A percentile compares a stretch with the other conserved stretches of the same genome.
phyloP scores from a whole-genome alignment of 2,329 filamentous ascomycete genomes.

The Pseudocercospora fijiensis region DNA sequence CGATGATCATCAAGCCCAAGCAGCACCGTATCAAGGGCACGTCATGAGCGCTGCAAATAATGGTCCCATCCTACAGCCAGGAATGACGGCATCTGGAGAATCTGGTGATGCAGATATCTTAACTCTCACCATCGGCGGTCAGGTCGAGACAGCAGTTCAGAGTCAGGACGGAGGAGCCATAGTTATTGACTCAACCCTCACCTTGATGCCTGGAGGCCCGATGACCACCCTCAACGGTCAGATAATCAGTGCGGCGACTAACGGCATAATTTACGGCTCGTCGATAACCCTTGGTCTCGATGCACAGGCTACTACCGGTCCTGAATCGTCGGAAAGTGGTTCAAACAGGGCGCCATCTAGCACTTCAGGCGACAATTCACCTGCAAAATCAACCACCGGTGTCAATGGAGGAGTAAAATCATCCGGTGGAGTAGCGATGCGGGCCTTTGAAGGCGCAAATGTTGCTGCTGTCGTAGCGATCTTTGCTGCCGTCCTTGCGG shows the following conservation, averaged over 20 bases:
- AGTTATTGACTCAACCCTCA: conserved; percentile 15
- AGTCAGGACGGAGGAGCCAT: conserved; percentile 16
- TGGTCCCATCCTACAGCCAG: conserved; percentile 8
- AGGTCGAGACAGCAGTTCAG: conserved; percentile 19
- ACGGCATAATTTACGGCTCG: conserved; percentile 8
- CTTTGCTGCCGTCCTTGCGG: conserved; percentile 4
- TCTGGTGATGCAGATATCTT: conserved; percentile 8
- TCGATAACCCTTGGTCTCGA: conserved; percentile 10
- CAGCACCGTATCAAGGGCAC: conserved; percentile 1
- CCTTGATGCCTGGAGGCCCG: conserved; percentile 21
- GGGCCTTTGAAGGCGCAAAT: conserved; percentile 10
- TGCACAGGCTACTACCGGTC: background rate
- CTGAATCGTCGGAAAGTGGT: background rate
- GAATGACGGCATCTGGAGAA: background rate
- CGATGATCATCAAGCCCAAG: background rate
- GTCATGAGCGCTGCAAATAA: conserved; percentile 22
- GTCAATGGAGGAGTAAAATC: background rate
- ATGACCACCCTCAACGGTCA: conserved; percentile 21
- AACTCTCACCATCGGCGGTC: conserved; percentile 16
- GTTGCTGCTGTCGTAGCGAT: conserved; percentile 6
- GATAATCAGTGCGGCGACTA: conserved; percentile 22
- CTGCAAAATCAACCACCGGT: background rate
- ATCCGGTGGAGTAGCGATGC: background rate
- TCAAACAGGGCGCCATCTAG: background rate
- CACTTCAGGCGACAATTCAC: background rate